These are phyloP conservation scores for Leccinum sublutescens DNA, from an alignment of 768 basidiomycete species.

Conservation along the genomic window DNA sequence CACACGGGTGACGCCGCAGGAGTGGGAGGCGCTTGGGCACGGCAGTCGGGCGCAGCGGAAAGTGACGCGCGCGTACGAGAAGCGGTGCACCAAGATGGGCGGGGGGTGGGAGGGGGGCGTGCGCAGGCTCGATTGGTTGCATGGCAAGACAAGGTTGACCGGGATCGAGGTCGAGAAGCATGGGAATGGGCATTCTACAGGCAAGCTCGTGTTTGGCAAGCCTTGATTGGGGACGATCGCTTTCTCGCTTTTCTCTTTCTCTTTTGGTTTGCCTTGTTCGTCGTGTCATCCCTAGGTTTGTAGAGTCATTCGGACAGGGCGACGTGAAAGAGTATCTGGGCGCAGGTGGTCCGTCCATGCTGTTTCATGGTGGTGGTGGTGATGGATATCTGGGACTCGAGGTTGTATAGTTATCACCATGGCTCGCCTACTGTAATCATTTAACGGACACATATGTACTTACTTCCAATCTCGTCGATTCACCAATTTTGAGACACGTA, in stretches of 20 bases:
- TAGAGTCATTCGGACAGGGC: not conserved
- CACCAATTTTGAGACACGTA: not conserved
- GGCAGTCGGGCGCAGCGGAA: conserved; percentile 57
- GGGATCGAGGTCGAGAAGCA: conserved; percentile 54
- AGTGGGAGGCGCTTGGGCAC: conserved; percentile 61
- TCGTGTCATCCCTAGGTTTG: not conserved
- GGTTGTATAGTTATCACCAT: not conserved
- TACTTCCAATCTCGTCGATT: no score
- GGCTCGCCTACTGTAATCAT: not conserved
- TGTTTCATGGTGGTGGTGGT: not conserved
- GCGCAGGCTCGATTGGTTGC: conserved; percentile 64
- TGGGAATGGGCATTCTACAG: conserved; percentile 36
- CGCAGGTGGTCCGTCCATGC: not conserved
- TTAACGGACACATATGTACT: not conserved
- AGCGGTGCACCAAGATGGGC: conserved; percentile 58
- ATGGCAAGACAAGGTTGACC: conserved; percentile 55
- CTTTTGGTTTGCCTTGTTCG: not conserved
- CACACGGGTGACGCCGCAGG: conserved; percentile 55
- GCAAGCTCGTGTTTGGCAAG: conserved; percentile 49
- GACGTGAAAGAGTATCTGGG: not conserved
- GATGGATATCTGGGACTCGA: not conserved
- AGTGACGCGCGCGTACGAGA: conserved; percentile 60
- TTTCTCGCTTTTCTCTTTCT: not conserved
- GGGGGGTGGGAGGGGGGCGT: conserved; percentile 69
- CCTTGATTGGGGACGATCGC: conserved; percentile 27